Evolutionary conservation across 2,329 filamentous ascomycete species (phyloP).

Genomic region (Septoria petroselini): DNA sequence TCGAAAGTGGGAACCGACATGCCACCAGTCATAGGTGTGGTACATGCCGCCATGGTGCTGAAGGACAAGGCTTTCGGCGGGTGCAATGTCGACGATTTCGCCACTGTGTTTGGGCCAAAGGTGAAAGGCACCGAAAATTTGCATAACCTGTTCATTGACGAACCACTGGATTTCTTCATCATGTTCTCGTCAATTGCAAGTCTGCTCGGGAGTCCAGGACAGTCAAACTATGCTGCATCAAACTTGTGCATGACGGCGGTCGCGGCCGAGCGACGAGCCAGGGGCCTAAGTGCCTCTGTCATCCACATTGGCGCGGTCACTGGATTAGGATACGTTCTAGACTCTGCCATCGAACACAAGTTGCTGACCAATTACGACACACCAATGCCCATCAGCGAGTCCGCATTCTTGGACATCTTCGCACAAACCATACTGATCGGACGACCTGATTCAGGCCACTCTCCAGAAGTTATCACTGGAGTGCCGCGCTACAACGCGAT

Average conservation of each 20-base stretch:
- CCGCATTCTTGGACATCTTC: conserved; percentile 1
- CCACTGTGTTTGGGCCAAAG: conserved; percentile 48
- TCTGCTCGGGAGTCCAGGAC: conserved; percentile 56
- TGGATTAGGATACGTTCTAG: conserved; percentile 31
- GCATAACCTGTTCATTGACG: conserved; percentile 38
- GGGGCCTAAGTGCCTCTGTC: conserved; percentile 28
- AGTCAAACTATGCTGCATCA: conserved; percentile 58
- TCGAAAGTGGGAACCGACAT: conserved; percentile 1
- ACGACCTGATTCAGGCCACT: conserved; percentile 9
- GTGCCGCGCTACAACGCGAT: conserved; percentile 2
- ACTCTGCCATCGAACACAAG: conserved; percentile 10
- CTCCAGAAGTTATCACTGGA: conserved; percentile 6
- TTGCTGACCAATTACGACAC: conserved; percentile 6
- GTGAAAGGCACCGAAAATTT: conserved; percentile 52
- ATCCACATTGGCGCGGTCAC: conserved; percentile 36
- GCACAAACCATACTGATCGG: conserved; percentile 7
- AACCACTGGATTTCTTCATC: conserved; percentile 46
- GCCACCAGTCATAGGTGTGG: conserved; percentile 22
- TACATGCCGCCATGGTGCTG: conserved; percentile 23
- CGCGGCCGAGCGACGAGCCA: conserved; percentile 27
- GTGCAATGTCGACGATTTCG: conserved; percentile 50
- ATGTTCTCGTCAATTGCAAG: conserved; percentile 55
- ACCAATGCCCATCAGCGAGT: conserved; percentile 5
- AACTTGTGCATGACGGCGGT: conserved; percentile 38
- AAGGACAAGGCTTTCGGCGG: conserved; percentile 49